A percentile compares a stretch with the other conserved stretches of the same genome.
These are phyloP conservation scores for Tinospora cordifolia DNA, from an alignment of 164 flowering plant species.

Conservation along the genomic window DNA sequence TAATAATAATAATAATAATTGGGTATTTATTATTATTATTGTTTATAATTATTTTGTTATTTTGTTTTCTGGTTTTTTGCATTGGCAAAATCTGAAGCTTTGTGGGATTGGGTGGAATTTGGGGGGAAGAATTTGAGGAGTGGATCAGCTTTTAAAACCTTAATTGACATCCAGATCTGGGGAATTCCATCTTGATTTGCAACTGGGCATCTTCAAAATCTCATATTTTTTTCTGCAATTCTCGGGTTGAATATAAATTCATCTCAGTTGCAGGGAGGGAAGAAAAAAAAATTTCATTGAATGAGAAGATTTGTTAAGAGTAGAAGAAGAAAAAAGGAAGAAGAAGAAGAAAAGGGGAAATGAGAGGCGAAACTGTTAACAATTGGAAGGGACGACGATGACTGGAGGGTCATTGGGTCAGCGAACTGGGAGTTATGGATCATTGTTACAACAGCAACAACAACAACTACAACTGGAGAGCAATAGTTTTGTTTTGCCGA, in stretches of 20 bases:
- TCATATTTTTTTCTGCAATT: neutral
- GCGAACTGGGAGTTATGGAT: conserved; percentile 68
- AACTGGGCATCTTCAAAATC: too few relatives aligned
- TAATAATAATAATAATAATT: too few relatives aligned
- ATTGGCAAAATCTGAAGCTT: too few relatives aligned
- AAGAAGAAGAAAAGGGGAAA: conserved; percentile 22
- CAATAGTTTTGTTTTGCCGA: conserved; percentile 25
- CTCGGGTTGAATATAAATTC: neutral
- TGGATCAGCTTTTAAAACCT: too few relatives aligned
- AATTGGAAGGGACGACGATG: conserved; percentile 46
- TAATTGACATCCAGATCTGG: too few relatives aligned
- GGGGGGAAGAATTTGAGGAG: too few relatives aligned
- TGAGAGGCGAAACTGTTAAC: conserved; percentile 34
- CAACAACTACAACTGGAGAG: conserved; percentile 30
- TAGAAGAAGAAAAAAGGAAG: conserved; percentile 20
- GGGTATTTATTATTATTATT: too few relatives aligned
- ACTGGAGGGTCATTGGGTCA: conserved; percentile 78
- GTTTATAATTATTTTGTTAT: too few relatives aligned
- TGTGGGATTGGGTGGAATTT: too few relatives aligned
- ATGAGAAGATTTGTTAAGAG: conserved; percentile 25
- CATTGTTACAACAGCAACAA: conserved; percentile 45
- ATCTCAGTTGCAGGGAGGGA: neutral
- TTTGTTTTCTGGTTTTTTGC: too few relatives aligned
- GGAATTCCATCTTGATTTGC: too few relatives aligned
- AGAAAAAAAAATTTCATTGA: conserved; percentile 8